Evolutionary conservation across 148 eudicot species (phyloP), one percentile per base, ranked within the genome.

Genomic region (Pouteria glomerata): DNA sequence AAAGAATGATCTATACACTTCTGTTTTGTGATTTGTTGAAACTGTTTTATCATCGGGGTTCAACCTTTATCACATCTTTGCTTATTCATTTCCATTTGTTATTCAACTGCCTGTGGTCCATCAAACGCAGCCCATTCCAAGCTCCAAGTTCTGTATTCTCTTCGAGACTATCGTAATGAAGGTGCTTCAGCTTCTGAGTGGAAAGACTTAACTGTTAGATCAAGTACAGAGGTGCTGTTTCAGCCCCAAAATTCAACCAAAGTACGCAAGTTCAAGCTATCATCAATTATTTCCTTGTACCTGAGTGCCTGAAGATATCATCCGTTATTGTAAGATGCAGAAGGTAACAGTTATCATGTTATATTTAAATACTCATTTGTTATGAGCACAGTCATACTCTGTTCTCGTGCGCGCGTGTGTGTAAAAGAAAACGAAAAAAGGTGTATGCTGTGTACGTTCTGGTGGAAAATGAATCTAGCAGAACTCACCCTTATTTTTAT

Each of bases 161-260:
- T 83, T 42, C 88, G 96, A 34, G 98, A 91, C 82, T 94, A 89
- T 76, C 86, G 96, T 44, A 85, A 71, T 62, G 91, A 85, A 72
- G 91, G 93, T 21, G 75, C 89, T 75, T 86, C 98, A 8, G 76
- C 84, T 42, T 79, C 91, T 44, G 93, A 91, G 52, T 86, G 87
- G 90, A 89, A 78, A 62, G 98, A 89, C 79, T 84, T 81, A 23
- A 89, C 86, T 45, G 93, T 91, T 24, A 82, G 90, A 66, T 95
- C 98, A 59, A 86, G 85, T 78, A 95, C 96, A 26, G 91, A 89
- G 81, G 76, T 84, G 13, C n/a, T 88, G 63, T 89, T 95, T 73
- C 90, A 86, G 64, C 92, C 91, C 18, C 88, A 74, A 55, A 76
- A 85, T 73, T 78, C 88, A 4, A 80, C 76, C 55, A 88, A 91